phyloP scores from a whole-genome alignment of 345 rosid species.

The Crucihimalaya himalaica region DNA sequence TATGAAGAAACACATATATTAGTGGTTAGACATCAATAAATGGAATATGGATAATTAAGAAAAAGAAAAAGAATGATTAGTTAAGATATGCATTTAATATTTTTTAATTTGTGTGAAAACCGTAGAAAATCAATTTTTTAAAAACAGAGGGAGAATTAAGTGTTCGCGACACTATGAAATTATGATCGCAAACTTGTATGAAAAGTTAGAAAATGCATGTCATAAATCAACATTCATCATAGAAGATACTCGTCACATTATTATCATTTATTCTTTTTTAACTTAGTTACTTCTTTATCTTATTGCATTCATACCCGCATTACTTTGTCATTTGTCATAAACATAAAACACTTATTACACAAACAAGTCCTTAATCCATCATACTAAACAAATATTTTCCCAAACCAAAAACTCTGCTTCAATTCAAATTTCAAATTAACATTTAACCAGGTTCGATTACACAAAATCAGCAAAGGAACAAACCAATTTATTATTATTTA shows the following conservation, averaged over 20 bases:
- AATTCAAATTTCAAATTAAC: background rate
- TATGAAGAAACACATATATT: too few species aligned
- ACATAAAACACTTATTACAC: background rate
- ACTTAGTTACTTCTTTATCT: background rate
- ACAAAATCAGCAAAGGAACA: background rate
- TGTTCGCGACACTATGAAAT: background rate
- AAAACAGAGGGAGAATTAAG: too few species aligned
- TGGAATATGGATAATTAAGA: too few species aligned
- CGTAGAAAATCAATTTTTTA: too few species aligned
- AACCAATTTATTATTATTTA: too few species aligned
- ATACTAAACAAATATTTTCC: background rate
- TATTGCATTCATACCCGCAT: background rate
- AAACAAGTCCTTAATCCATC: background rate
- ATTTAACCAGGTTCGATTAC: background rate
- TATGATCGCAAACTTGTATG: background rate
- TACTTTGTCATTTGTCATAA: background rate
- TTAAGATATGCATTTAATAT: too few species aligned
- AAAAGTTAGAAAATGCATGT: background rate
- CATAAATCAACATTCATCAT: background rate
- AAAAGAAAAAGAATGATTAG: too few species aligned
- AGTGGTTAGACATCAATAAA: too few species aligned
- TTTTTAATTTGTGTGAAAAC: too few species aligned
- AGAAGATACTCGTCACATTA: background rate
- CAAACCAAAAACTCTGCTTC: background rate
- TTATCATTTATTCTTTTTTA: background rate